Evolutionary conservation across 495 filamentous ascomycete genomes (phyloP).

Genomic region (Daldinia concentrica): DNA sequence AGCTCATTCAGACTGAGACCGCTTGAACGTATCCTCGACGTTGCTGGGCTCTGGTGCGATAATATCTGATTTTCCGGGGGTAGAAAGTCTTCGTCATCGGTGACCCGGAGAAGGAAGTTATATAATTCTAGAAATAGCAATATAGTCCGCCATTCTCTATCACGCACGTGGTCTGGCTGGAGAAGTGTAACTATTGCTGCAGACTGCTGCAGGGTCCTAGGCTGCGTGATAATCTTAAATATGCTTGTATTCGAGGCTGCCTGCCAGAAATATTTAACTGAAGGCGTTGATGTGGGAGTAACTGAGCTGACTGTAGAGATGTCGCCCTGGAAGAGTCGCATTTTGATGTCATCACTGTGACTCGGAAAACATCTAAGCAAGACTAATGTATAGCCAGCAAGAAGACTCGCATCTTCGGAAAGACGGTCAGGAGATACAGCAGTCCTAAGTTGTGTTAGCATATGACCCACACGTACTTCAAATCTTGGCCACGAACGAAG

Average conservation of each 20-base stretch:
- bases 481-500: conserved; percentile 47
- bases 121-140: conserved; percentile 94
- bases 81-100: conserved; percentile 91
- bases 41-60: conserved; percentile 44
- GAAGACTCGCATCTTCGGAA: conserved; percentile 70
- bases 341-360: conserved; percentile 87
- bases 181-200: conserved; percentile 36
- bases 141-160: conserved; percentile 82
- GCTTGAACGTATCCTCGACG: conserved; percentile 68
- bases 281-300: conserved; percentile 61
- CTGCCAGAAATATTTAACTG: conserved; percentile 90
- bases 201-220: conserved; percentile 28
- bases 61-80: conserved; percentile 46
- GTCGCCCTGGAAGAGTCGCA: conserved; percentile 91
- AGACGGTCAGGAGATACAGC: conserved; percentile 43
- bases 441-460: conserved; percentile 40
- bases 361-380: conserved; percentile 86
- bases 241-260: conserved; percentile 72
- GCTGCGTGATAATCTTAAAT: conserved; percentile 67
- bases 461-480: conserved; percentile 2
- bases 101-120: conserved; percentile 87
- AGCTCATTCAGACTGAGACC: conserved; percentile 75
- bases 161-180: conserved; percentile 24
- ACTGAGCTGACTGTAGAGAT: conserved; percentile 59
- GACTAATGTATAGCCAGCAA: conserved; percentile 88